Conservation (phyloP, 371 early-diverging fungal species). For the Nematocida ausubeli region DNA sequence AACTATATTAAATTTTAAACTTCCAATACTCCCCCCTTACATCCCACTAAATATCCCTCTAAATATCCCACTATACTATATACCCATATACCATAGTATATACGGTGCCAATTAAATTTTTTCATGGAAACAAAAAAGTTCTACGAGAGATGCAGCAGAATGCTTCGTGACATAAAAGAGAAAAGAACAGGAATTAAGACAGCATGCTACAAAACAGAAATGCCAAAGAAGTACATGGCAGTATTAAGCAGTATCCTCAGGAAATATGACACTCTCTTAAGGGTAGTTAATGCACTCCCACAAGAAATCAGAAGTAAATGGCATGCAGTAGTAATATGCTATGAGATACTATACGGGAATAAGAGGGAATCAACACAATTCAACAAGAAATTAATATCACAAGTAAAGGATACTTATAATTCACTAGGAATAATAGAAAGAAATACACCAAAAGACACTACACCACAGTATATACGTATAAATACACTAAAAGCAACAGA, state of each 20-base stretch:
- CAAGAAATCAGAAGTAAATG: conserved; percentile 46
- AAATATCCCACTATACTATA: too few relatives aligned
- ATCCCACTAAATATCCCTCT: too few relatives aligned
- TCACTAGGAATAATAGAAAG: conserved; percentile 38
- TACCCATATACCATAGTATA: too few relatives aligned
- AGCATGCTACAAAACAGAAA: conserved; percentile 63
- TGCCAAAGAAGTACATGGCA: conserved; percentile 59
- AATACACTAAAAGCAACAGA: conserved; percentile 56
- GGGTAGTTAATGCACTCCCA: conserved; percentile 48
- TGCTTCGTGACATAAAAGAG: conserved; percentile 59
- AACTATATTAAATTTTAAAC: too few relatives aligned
- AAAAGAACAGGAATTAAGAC: conserved; percentile 61
- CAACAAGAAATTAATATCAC: conserved; percentile 53
- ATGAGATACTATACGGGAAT: conserved; percentile 62
- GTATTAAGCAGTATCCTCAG: conserved; percentile 59
- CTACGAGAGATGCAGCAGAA: conserved; percentile 61
- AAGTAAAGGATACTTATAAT: conserved; percentile 54
- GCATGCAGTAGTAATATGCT: conserved; percentile 49
- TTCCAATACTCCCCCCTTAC: too few relatives aligned
- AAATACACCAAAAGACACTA: neutral
- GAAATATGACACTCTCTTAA: conserved; percentile 51
- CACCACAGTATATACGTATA: conserved; percentile 54
- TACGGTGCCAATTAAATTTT: conserved; percentile 21
- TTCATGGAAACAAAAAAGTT: conserved; percentile 58
- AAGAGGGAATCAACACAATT: conserved; percentile 43